Conservation (phyloP, 495 filamentous ascomycete genomes). For the Chaetomium cochliodes region DNA sequence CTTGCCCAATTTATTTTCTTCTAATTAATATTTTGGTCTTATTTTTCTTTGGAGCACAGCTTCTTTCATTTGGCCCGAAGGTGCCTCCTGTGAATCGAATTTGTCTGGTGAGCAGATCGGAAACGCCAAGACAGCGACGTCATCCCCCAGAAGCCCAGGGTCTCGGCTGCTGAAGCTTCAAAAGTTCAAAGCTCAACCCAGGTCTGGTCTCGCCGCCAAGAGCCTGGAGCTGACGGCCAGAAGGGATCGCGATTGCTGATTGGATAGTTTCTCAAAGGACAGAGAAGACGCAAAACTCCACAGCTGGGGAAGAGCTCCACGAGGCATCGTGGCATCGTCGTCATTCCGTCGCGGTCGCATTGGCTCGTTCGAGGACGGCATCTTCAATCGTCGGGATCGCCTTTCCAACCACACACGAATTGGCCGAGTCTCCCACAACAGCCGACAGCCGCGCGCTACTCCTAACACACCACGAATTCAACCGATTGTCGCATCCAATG, state of each 20-base stretch:
- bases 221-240: not conserved
- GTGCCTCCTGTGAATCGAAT: too few species aligned
- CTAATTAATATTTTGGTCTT: too few species aligned
- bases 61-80: too few species aligned
- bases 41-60: too few species aligned
- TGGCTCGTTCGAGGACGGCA: not conserved
- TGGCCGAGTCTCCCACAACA: not conserved
- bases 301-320: not conserved
- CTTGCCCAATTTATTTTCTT: too few species aligned
- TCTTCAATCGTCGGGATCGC: not conserved
- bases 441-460: not conserved
- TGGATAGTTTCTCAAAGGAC: slow-evolving; percentile 9
- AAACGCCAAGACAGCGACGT: slow-evolving; percentile 11
- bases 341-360: slow-evolving; percentile 2
- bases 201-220: not conserved
- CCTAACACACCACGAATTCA: not conserved
- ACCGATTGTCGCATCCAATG: slow-evolving; percentile 23
- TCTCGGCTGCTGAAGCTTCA: too few species aligned
- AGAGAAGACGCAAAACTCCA: slow-evolving; percentile 7
- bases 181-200: slow-evolving; percentile 4
- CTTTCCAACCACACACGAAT: not conserved
- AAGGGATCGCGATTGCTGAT: not conserved
- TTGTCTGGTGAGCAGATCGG: not conserved
- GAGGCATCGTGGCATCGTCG: not conserved
- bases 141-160: not conserved